Evolutionary conservation across 2,329 filamentous ascomycete species (phyloP), one percentile per base, ranked within the genome.

Genomic region (Nemania serpens): DNA sequence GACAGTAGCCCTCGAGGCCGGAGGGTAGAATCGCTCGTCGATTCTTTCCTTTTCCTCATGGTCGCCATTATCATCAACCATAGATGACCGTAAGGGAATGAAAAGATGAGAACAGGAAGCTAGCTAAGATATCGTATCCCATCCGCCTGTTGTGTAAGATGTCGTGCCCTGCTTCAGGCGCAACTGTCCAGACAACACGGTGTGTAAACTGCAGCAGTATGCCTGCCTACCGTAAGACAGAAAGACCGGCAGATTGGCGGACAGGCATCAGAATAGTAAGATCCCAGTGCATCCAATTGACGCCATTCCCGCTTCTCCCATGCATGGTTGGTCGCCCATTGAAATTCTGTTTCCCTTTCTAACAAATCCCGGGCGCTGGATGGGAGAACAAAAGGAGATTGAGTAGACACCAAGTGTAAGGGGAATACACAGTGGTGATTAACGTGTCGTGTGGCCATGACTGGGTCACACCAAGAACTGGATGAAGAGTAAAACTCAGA

Each of bases 361-460:
- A 52, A 39, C 47, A 46, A 52, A 45, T 60, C 51, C 59, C 43
- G 42, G 48, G 54, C 18, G 41, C 45, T 51, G 60, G 45, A 58
- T 10, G n/a, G 52, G 5, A 63, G 57, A 56, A 67, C 57, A 61
- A 25, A 61, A 61, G 33, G 25, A 58, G 49, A 61, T 58, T 34
- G 50, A n/a, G n/a, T n/a, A n/a, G 59, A 66, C 63, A 62, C 60
- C 60, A 69, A n/a, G n/a, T n/a, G n/a, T n/a, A n/a, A n/a, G n/a
- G n/a, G n/a, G n/a, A n/a, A n/a, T n/a, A n/a, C n/a, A n/a, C 64
- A 69, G 63, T 65, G 66, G 62, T 57, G 67, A 69, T 68, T 68
- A 29, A 62, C 59, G 51, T 47, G 54, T 54, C 59, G 51, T 55
- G 56, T 59, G 61, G 48, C 25, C 59, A 59, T 52, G 47, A 50